Evolutionary conservation across 202 grass and related monocot genomes (phyloP).

Genomic region (Setaria viridis): DNA sequence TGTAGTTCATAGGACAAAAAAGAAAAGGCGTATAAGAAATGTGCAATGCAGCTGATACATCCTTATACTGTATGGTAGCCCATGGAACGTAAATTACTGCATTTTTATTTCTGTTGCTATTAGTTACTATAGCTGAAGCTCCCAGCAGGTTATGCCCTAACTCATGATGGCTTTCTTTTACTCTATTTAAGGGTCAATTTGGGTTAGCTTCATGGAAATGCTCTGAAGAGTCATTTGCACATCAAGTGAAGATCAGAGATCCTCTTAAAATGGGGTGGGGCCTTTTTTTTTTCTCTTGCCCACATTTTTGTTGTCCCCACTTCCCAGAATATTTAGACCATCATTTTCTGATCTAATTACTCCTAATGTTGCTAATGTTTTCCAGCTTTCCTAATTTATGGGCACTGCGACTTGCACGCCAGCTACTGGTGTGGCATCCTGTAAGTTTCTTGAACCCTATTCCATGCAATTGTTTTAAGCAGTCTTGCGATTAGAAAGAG

Average conservation of each 20-base stretch:
- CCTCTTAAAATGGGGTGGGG: constrained; percentile 89
- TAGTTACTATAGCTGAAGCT: constrained; percentile 27
- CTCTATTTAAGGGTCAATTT: constrained; percentile 51
- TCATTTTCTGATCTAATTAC: constrained; percentile 36
- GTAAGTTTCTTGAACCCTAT: constrained; percentile 65
- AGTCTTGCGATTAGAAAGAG: background rate
- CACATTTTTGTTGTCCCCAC: background rate
- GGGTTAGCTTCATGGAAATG: constrained; percentile 95
- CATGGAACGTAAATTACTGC: background rate
- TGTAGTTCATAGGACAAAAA: background rate
- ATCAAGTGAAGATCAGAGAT: constrained; percentile 94
- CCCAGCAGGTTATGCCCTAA: background rate
- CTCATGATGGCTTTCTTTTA: constrained; percentile 20
- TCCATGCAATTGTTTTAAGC: background rate
- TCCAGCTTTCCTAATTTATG: constrained; percentile 82
- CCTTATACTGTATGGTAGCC: background rate
- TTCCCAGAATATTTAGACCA: constrained; percentile 32
- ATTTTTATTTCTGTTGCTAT: constrained; percentile 4
- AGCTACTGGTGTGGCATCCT: constrained; percentile 91
- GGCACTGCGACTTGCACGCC: constrained; percentile 84
- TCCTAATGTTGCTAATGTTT: constrained; percentile 23
- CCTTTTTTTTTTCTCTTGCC: constrained; percentile 36
- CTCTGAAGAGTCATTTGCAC: constrained; percentile 94
- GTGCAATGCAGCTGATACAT: constrained; percentile 9
- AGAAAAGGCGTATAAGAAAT: background rate